phyloP scores from a whole-genome alignment of 208 protist species.

The Trypanosoma avium region DNA sequence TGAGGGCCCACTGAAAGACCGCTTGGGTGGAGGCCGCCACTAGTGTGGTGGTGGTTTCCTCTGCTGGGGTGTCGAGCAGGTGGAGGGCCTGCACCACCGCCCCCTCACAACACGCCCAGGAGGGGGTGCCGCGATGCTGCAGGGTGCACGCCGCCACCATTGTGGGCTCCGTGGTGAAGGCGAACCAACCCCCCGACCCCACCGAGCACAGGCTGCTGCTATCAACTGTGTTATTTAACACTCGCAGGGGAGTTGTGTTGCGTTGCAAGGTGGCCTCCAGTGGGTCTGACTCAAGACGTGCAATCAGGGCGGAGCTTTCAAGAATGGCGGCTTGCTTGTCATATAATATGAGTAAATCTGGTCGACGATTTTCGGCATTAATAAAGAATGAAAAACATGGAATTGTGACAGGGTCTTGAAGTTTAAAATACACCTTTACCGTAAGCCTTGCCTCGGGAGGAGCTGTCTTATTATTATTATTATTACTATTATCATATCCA shows the following conservation, averaged over 20 bases:
- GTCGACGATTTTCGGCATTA: conserved; percentile 52
- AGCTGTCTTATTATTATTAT: neutral
- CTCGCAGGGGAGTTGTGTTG: conserved; percentile 55
- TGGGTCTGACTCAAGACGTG: conserved; percentile 36
- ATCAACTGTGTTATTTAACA: conserved; percentile 34
- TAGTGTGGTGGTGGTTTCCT: conserved; percentile 41
- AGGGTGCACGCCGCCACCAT: conserved; percentile 76
- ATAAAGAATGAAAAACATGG: conserved; percentile 83
- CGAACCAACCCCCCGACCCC: conserved; percentile 74
- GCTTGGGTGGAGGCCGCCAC: conserved; percentile 41
- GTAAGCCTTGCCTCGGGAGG: conserved; percentile 28
- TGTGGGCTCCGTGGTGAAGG: conserved; percentile 75
- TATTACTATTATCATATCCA: conserved; percentile 9
- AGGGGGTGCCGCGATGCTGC: conserved; percentile 76
- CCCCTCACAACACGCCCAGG: conserved; percentile 71
- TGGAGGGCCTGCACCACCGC: conserved; percentile 48
- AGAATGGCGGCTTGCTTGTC: conserved; percentile 65
- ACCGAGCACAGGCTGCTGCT: conserved; percentile 51
- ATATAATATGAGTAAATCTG: conserved; percentile 81
- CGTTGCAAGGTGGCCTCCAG: conserved; percentile 50
- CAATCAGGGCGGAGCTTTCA: conserved; percentile 77
- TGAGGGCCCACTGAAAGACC: conserved; percentile 77
- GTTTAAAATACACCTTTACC: conserved; percentile 73
- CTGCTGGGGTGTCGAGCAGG: conserved; percentile 46
- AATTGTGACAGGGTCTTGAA: conserved; percentile 68